Percentiles rank a stretch among this genome's conserved stretches.
Conservation (phyloP, 768 basidiomycete species). For the Russula ochroleuca region DNA sequence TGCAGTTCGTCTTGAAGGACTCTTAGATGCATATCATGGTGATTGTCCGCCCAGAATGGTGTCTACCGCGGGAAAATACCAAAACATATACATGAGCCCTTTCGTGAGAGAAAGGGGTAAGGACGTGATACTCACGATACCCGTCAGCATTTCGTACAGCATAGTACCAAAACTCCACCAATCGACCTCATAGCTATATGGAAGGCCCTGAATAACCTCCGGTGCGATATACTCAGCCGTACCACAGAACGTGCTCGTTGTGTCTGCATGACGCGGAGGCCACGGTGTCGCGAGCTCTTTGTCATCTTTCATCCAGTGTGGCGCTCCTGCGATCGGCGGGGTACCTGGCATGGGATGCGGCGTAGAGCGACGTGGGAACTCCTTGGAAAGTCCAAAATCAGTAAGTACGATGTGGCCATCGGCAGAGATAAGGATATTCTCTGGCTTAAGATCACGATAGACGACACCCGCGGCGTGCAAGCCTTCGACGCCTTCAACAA, state of each 20-base stretch:
- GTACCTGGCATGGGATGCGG: slow-evolving; percentile 41
- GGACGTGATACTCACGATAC: slow-evolving; percentile 68
- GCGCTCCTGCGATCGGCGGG: slow-evolving; percentile 47
- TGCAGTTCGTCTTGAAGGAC: slow-evolving; percentile 86
- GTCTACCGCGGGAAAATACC: slow-evolving; percentile 48
- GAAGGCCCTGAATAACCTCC: slow-evolving; percentile 88
- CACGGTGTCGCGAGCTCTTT: slow-evolving; percentile 53
- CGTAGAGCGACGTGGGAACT: slow-evolving; percentile 60
- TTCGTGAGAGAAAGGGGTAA: background rate
- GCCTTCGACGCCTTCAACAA: slow-evolving; percentile 94
- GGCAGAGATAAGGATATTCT: slow-evolving; percentile 90
- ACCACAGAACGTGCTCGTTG: slow-evolving; percentile 86
- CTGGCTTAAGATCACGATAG: slow-evolving; percentile 95
- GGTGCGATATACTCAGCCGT: slow-evolving; percentile 96
- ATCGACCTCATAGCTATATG: slow-evolving; percentile 92
- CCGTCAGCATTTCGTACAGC: slow-evolving; percentile 95
- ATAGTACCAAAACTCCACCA: slow-evolving; percentile 99
- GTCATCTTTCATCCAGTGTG: slow-evolving; percentile 75
- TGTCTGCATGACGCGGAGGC: slow-evolving; percentile 54
- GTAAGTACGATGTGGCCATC: slow-evolving; percentile 97
- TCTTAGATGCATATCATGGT: slow-evolving; percentile 91
- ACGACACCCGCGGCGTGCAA: slow-evolving; percentile 93
- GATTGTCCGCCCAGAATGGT: slow-evolving; percentile 89
- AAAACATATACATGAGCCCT: background rate
- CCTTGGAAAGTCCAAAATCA: slow-evolving; percentile 93